Conservation (phyloP, 2,329 filamentous ascomycete genomes). For the Teratosphaeria nubilosa region DNA sequence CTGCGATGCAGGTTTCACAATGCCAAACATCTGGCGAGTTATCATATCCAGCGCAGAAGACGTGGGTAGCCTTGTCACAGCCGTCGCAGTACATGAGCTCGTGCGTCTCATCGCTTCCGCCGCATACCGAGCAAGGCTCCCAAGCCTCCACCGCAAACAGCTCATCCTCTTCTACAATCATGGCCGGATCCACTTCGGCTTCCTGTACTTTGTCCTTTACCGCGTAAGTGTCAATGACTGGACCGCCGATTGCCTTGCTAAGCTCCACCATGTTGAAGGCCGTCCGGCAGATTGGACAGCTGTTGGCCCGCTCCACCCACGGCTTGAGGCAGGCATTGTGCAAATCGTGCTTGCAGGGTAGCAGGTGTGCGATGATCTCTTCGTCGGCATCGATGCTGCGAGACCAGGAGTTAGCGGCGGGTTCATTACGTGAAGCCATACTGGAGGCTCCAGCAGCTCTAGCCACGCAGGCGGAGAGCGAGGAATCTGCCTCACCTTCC, state of each 20-base stretch:
- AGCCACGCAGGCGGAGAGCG: slow-evolving; percentile 13
- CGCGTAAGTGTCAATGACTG: slow-evolving; percentile 48
- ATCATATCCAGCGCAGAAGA: slow-evolving; percentile 79
- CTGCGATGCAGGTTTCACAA: slow-evolving; percentile 64
- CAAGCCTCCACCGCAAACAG: slow-evolving; percentile 48
- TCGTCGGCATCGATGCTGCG: slow-evolving; percentile 31
- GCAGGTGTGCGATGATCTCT: slow-evolving; percentile 49
- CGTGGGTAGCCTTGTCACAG: slow-evolving; percentile 84
- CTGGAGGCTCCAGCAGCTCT: slow-evolving; percentile 23
- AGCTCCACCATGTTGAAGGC: slow-evolving; percentile 86
- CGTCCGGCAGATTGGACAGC: slow-evolving; percentile 91
- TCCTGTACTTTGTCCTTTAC: slow-evolving; percentile 82
- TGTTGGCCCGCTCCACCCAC: slow-evolving; percentile 95
- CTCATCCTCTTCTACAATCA: slow-evolving; percentile 56
- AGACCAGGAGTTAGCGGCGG: slow-evolving; percentile 15
- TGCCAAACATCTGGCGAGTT: slow-evolving; percentile 57
- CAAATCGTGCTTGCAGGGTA: slow-evolving; percentile 80
- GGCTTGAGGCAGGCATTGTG: slow-evolving; percentile 87
- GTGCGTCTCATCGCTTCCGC: slow-evolving; percentile 69
- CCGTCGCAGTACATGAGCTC: slow-evolving; percentile 81
- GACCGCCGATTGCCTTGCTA: slow-evolving; percentile 61
- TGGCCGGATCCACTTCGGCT: slow-evolving; percentile 74
- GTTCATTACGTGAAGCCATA: slow-evolving; percentile 8
- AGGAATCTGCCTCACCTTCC: slow-evolving; percentile 28
- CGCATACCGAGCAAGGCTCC: slow-evolving; percentile 76